Conservation (phyloP, 768 basidiomycete genomes). For the Podaxis sp. region DNA sequence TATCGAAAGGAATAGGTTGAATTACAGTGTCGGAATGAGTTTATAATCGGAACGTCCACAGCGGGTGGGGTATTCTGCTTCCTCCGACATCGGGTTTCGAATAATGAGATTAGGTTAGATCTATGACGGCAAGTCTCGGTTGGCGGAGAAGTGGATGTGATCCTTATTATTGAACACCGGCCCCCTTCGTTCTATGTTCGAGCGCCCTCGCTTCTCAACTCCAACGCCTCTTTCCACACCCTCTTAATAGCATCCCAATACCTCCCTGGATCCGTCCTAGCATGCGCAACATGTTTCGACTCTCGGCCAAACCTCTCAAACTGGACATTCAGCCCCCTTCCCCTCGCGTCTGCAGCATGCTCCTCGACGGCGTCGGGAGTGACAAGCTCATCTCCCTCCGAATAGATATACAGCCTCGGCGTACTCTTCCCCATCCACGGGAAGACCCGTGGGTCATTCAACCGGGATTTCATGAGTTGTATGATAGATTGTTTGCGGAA, state of each 20-base stretch:
- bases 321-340: constrained; percentile 32
- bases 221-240: constrained; percentile 35
- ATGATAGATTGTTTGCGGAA: constrained; percentile 24
- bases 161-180: not conserved
- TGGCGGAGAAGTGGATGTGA: not conserved
- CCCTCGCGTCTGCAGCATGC: constrained; percentile 33
- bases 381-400: constrained; percentile 41
- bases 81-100: too few species aligned
- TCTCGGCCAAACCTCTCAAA: constrained; percentile 36
- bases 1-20: too few species aligned
- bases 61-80: too few species aligned
- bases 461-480: constrained; percentile 25
- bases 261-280: constrained; percentile 37
- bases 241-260: constrained; percentile 43
- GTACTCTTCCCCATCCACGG: constrained; percentile 40
- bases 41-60: too few species aligned
- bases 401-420: constrained; percentile 47
- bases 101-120: too few species aligned
- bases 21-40: too few species aligned
- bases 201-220: not conserved
- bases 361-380: constrained; percentile 33
- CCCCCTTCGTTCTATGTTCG: not conserved
- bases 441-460: constrained; percentile 30
- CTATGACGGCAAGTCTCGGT: not conserved
- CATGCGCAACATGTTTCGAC: constrained; percentile 47